Base-by-base conservation (phyloP, 352 stramenopile species). In the Globisporangium alternatum region DNA sequence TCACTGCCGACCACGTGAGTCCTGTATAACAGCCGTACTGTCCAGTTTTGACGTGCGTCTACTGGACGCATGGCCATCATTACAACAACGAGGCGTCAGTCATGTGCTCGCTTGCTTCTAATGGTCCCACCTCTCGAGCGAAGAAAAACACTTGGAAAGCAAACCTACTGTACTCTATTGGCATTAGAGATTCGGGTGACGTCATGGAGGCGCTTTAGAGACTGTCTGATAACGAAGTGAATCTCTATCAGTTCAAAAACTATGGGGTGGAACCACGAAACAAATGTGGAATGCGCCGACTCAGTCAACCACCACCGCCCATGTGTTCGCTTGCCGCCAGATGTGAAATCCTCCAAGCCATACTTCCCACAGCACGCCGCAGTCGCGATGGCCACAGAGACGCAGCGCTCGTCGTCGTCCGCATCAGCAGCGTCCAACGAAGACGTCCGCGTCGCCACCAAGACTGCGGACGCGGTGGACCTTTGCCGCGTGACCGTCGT, bases 401-500 rank as follows among this genome's bases (percentile, higher is more conserved):
- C 41, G 15, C 39, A 44, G 39, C 19, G 39, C 39, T 44, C 39
- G 5, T 9, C 8, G 37, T 43, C 41, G 15, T 47, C 17, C 41
- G 28, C 51, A 44, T 37, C 51, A 28, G 30, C 15, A 30, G 15
- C 41, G 17, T 47, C 17, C 15, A 25, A 25, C 17, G 56, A 61
- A 6, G 43, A 41, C 22, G 4, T 62, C 8, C 43, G 15, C 15
- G 28, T 13, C 12, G 28, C 56, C 5, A 31, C 28, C 41, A 41
- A 49, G 28, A 25, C 54, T 33, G 43, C 25, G 5, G 15, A 25
- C 17, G 13, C 31, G 3, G n/a, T 57, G 35, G 59, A 65, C 35
- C n/a, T 59, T 13, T 65, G 59, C 15, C 59, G 48, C 59, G 33
- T 65, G 21, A 28, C 21, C 7, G 25, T 65, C 48, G 59, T 65